Evolutionary conservation across 139 green algal species (phyloP).

Genomic region (Eudorina sp.): DNA sequence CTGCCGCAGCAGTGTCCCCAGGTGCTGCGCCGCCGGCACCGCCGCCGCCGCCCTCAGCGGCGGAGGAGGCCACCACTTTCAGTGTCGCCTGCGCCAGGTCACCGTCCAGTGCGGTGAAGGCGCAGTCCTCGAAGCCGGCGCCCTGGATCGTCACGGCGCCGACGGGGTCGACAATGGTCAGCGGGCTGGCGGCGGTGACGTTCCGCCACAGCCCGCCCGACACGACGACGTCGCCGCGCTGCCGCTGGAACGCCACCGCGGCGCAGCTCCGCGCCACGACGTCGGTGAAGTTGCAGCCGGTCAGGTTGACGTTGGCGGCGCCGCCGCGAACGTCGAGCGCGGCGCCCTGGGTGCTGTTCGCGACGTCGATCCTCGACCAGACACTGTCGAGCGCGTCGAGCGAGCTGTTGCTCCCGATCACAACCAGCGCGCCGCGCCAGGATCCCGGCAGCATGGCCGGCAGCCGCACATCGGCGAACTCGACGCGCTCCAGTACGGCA

Average conservation of each 20-base stretch:
- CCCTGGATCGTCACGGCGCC: too few species aligned
- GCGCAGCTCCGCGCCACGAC: background rate
- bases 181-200: background rate
- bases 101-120: too few species aligned
- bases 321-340: background rate
- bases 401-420: background rate
- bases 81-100: too few species aligned
- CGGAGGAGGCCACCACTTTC: too few species aligned
- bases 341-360: background rate
- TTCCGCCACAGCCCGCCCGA: background rate
- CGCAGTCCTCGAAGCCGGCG: background rate
- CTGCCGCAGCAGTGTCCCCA: too few species aligned
- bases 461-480: background rate
- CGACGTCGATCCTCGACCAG: background rate
- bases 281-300: background rate
- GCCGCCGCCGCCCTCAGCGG: too few species aligned
- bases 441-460: too few species aligned
- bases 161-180: too few species aligned
- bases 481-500: background rate
- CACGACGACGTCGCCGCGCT: background rate
- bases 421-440: too few species aligned
- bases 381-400: background rate
- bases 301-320: background rate
- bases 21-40: too few species aligned
- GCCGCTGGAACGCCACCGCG: background rate